Base-by-base conservation (phyloP, 495 filamentous ascomycete genomes). In the Clohesyomyces aquaticus region DNA sequence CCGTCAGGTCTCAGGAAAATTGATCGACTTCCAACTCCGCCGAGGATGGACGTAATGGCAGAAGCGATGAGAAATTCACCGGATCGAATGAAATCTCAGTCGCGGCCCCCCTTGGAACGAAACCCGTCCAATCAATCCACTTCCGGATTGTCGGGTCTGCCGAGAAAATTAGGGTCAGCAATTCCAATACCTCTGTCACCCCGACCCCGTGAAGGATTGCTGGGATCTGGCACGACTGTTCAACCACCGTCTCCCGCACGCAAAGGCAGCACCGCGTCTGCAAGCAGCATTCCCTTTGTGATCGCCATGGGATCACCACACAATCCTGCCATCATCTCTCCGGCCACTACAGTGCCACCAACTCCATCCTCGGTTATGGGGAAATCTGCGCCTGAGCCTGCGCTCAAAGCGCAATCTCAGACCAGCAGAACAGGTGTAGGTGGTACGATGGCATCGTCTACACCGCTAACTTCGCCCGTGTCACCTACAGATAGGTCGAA, bases 241-340 rank as follows among this genome's bases (percentile, higher is more conserved):
- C 48, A 28, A n/a, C 18, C 45, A 28, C 28, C 65, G 9, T 25
- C 58, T 9, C 59, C 67, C 1, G 51, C 16, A 42, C 56, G 62
- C 2, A 58, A 52, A 48, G 10, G 16, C 18, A 59, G 63, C 42
- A 60, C 29, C 35, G 52, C 22, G 11, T 65, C 62, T 18, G 48
- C 45, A 8, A 46, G 18, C 41, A 70, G 45, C 41, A 63, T 66
- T 19, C 67, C 67, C 9, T 70, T 66, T 50, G 63, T 70, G 10
- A 70, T 70, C 25, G 59, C 46, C 1, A 70, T 70, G 67, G 58
- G 58, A 11, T 66, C 63, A 1, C 67, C 67, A 3, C 67, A 70
- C 35, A 70, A 70, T 57, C 67, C 67, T 21, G 67, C 67, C 0
- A 62, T 70, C 25, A 53, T 63, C 12, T 46, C 51, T 2, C 65